Conservation (phyloP, 2,329 filamentous ascomycete genomes). For the Pestalotiopsis sp. region DNA sequence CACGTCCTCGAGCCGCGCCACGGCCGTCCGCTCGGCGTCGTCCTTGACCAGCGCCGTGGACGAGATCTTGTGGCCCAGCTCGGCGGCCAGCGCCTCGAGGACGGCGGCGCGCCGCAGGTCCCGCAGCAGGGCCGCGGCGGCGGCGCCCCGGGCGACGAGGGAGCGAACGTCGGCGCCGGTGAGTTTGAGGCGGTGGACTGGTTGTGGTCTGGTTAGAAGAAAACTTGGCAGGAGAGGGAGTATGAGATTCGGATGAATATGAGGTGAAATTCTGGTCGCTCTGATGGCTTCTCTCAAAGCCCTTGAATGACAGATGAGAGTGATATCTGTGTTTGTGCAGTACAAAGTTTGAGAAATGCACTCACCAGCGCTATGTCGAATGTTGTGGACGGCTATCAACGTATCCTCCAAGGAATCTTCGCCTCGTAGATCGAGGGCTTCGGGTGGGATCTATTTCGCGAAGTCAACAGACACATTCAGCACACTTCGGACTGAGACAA, state of each 20-base stretch:
- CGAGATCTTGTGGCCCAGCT: slow-evolving; percentile 31
- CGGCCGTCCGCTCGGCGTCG: slow-evolving; percentile 29
- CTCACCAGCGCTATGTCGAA: background rate
- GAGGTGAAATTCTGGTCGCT: too few species aligned
- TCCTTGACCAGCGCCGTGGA: slow-evolving; percentile 37
- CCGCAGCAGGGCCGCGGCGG: slow-evolving; percentile 29
- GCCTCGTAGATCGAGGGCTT: background rate
- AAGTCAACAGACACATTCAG: background rate
- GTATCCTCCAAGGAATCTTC: background rate
- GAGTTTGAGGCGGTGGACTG: background rate
- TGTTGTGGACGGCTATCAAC: background rate
- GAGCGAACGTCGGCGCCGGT: background rate
- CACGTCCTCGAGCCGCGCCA: slow-evolving; percentile 32
- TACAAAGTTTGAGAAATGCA: background rate
- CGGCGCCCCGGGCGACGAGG: slow-evolving; percentile 24
- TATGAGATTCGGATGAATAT: too few species aligned
- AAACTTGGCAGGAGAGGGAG: background rate
- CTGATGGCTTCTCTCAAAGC: too few species aligned
- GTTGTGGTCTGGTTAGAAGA: background rate
- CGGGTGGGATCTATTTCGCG: slow-evolving; percentile 10
- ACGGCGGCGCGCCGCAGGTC: slow-evolving; percentile 29
- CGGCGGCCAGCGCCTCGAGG: slow-evolving; percentile 29
- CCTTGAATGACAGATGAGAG: too few species aligned
- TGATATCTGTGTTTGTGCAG: too few species aligned
- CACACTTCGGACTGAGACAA: too few species aligned